These are phyloP conservation scores for Rhodotorula mucilaginosa DNA, from an alignment of 1,284 basidiomycete genomes.

Conservation along the genomic window DNA sequence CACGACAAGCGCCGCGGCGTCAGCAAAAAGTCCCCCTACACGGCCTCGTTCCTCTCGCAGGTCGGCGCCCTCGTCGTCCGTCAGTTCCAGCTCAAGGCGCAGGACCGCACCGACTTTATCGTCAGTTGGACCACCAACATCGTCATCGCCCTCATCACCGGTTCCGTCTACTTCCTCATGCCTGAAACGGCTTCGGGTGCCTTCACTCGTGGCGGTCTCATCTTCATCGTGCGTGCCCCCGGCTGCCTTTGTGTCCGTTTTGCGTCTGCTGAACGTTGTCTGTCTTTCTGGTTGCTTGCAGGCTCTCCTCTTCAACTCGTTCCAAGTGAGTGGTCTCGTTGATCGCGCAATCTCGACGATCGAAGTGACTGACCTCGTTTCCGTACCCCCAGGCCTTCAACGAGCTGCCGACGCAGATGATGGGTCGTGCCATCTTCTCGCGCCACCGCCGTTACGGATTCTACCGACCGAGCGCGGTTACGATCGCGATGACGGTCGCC, in stretches of 20 bases:
- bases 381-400: constrained; percentile 63
- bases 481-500: constrained; percentile 58
- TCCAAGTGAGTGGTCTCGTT: constrained; percentile 44
- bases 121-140: constrained; percentile 48
- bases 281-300: no score
- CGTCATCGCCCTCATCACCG: constrained; percentile 69
- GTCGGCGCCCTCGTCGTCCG: constrained; percentile 67
- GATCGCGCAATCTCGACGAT: no score
- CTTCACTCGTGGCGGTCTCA: constrained; percentile 80
- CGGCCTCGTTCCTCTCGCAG: constrained; percentile 72
- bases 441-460: constrained; percentile 67
- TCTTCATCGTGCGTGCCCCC: constrained; percentile 54
- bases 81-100: constrained; percentile 70
- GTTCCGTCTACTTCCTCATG: constrained; percentile 56
- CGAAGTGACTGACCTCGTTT: constrained; percentile 57
- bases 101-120: constrained; percentile 76
- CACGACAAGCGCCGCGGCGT: constrained; percentile 83
- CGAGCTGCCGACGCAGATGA: constrained; percentile 54
- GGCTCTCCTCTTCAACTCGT: constrained; percentile 64
- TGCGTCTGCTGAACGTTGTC: no score
- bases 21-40: constrained; percentile 80
- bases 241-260: no score
- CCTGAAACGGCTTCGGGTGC: constrained; percentile 72
- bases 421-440: constrained; percentile 64
- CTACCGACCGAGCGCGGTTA: constrained; percentile 72